These are phyloP conservation scores for Nemophila menziesii DNA, from an alignment of 257 asterid species.

Conservation along the genomic window DNA sequence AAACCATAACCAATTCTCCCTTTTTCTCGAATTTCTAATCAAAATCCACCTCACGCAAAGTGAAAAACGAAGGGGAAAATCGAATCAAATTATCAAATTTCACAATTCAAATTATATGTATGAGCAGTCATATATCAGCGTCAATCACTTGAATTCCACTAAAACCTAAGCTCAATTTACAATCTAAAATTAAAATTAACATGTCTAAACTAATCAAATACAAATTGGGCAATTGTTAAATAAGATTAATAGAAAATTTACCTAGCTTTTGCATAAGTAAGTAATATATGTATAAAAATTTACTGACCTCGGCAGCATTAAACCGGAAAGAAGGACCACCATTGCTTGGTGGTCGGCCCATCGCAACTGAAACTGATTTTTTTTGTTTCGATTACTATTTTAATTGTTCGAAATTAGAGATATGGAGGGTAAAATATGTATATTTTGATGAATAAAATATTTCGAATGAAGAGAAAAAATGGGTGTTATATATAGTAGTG, in stretches of 20 bases:
- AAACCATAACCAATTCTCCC: too few species aligned
- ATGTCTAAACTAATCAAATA: background rate
- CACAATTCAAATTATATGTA: background rate
- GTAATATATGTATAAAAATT: background rate
- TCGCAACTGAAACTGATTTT: constrained; percentile 6
- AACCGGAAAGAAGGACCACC: constrained; percentile 97
- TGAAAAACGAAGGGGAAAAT: background rate
- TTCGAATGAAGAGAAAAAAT: background rate
- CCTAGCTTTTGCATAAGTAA: background rate
- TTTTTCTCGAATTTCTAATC: background rate
- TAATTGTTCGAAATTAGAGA: background rate
- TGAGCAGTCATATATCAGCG: too few species aligned
- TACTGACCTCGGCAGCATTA: constrained; percentile 55
- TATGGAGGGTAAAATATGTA: background rate
- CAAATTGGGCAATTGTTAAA: background rate
- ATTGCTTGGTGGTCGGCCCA: constrained; percentile 94
- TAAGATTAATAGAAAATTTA: too few species aligned
- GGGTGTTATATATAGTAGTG: background rate
- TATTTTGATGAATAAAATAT: too few species aligned
- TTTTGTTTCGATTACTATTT: background rate
- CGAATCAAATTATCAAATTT: too few species aligned
- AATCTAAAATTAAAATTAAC: background rate
- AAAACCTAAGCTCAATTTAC: background rate
- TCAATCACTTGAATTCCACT: background rate
- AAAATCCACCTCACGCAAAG: background rate